Percentiles rank a stretch among this genome's conserved stretches.
Conservation (phyloP, 257 asterid genomes). For the Solanum peruvianum region DNA sequence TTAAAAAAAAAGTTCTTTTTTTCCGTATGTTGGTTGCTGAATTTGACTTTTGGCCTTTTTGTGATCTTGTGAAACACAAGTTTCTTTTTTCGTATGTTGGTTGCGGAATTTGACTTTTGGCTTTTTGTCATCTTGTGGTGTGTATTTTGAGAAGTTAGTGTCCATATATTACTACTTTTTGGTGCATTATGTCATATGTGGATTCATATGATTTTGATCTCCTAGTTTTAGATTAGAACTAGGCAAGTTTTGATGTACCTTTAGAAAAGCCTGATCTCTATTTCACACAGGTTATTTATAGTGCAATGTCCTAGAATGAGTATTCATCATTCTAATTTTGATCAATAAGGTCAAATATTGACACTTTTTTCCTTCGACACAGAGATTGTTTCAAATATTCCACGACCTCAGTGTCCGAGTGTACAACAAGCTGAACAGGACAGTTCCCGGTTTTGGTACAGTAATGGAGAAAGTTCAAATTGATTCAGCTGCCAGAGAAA, state of each 20-base stretch:
- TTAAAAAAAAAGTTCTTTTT: not conserved
- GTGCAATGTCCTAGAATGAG: not conserved
- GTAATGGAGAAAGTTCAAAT: slow-evolving; percentile 36
- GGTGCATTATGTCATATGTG: not conserved
- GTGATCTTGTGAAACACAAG: not conserved
- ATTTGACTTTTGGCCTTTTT: not conserved
- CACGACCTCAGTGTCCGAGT: slow-evolving; percentile 27
- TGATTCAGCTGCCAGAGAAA: slow-evolving; percentile 20
- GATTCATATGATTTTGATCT: not conserved
- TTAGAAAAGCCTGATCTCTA: not conserved
- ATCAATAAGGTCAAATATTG: not conserved
- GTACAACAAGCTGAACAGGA: slow-evolving; percentile 20
- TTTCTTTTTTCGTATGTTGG: not conserved
- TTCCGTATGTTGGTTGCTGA: not conserved
- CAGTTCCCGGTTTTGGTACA: slow-evolving; percentile 57
- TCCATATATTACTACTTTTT: not conserved
- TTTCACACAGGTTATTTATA: not conserved
- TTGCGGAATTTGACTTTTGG: not conserved
- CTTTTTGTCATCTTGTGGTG: not conserved
- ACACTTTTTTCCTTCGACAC: slow-evolving; percentile 4
- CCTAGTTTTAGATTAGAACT: not conserved
- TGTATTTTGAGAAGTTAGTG: not conserved
- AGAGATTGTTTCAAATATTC: slow-evolving; percentile 36
- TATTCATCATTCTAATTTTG: not conserved
- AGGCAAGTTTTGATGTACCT: not conserved